Conservation (phyloP, 495 filamentous ascomycete species). For the Aspergillus steynii region DNA sequence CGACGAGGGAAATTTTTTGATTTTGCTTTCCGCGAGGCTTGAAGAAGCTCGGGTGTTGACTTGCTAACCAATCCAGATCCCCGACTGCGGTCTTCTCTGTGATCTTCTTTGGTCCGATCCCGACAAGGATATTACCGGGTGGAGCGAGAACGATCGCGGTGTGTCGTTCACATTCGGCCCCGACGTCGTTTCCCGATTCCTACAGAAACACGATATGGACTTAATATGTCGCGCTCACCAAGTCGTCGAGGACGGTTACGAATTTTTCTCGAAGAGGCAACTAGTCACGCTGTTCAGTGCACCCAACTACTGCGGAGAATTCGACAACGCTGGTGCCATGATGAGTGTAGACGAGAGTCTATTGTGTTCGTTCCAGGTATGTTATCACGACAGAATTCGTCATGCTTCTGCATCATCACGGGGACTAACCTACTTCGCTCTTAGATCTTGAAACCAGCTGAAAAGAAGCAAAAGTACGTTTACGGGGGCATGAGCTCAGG, state of each 20-base stretch:
- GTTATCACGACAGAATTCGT: slow-evolving; percentile 1
- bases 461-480: slow-evolving; percentile 99
- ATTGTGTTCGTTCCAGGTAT: slow-evolving; percentile 98
- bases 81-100: slow-evolving; percentile 95
- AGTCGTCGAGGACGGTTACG: slow-evolving; percentile 98
- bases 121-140: slow-evolving; percentile 99
- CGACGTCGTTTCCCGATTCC: slow-evolving; percentile 97
- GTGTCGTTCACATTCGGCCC: slow-evolving; percentile 99
- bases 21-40: slow-evolving; percentile 33
- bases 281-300: slow-evolving; percentile 97
- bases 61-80: slow-evolving; percentile 74
- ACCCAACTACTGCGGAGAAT: slow-evolving; percentile 99
- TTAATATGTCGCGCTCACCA: slow-evolving; percentile 98
- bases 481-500: slow-evolving; percentile 84
- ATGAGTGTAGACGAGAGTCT: slow-evolving; percentile 99
- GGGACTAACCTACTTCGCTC: slow-evolving; percentile 5
- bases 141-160: slow-evolving; percentile 98
- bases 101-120: slow-evolving; percentile 98
- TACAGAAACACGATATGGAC: slow-evolving; percentile 99
- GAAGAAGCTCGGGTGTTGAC: slow-evolving; percentile 43
- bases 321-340: slow-evolving; percentile 99
- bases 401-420: slow-evolving; percentile 13
- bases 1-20: neutral
- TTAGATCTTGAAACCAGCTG: slow-evolving; percentile 97
- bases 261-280: slow-evolving; percentile 99